Evolutionary conservation across 176 grass and related monocot species (phyloP), one percentile per base, ranked within the genome.

Genomic region (Musa beccarii): DNA sequence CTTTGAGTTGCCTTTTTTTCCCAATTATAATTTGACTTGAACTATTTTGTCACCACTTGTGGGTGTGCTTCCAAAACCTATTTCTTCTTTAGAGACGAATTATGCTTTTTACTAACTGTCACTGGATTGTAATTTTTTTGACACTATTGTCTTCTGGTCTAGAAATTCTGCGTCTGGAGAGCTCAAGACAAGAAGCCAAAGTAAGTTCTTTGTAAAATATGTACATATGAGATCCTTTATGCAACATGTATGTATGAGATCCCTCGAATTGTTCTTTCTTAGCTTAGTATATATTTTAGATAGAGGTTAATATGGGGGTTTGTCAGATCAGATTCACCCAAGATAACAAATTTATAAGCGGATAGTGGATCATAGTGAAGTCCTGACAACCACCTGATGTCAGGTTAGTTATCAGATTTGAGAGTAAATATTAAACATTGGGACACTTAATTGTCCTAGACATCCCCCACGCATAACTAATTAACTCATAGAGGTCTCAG

Each of bases 141-240:
- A 15, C 12, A 77, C 12, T 17, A 25, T 8, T 64, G 59, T 77
- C n/a, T 52, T 77, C 52, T 21, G n/a, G 11, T 77, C 59, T 61
- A 77, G 75, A 49, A 76, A 64, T 17, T 66, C 10, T 13, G n/a
- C 53, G 3, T 77, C 75, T 52, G 59, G 61, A 64, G 49, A 77
- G 11, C 49, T 61, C 23, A 77, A 77, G 12, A 52, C 75, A 15
- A 65, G 75, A 77, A 77, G 1, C n/a, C 75, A 77, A 25, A 11
- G 75, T 77, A 77, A 25, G 75, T 77, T 28, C 6, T 26, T 77
- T 65, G 11, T 63, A 2, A 11, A 6, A 64, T 12, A 49, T 29
- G 34, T 56, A 5, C 20, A 64, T 51, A 64, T 15, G 34, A 50
- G 15, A 28, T 43, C 26, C 11, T 43, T 69, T 28, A 51, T 8